Base-by-base conservation (phyloP, 2,329 filamentous ascomycete genomes). In the Parasarocladium wereldwijsianum region DNA sequence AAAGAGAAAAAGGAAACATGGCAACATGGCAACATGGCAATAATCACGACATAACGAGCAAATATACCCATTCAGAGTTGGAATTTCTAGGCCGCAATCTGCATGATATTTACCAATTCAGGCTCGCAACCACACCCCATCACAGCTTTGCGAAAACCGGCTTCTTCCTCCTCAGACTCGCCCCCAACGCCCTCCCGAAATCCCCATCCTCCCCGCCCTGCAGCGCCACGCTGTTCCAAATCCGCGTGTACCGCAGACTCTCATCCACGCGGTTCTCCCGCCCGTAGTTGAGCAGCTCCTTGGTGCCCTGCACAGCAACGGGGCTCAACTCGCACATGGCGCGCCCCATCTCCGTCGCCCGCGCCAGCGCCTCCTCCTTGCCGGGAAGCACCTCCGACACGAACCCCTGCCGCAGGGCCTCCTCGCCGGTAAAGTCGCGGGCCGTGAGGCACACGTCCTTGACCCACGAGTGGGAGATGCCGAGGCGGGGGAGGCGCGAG, bases 61-160 rank as follows among this genome's bases (percentile, higher is more conserved):
- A 21, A n/a, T 21, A 21, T 8, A 8, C 19, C 11, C 23, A 24
- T 8, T 12, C 24, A 16, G n/a, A n/a, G n/a, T n/a, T n/a, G n/a
- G n/a, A n/a, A n/a, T n/a, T n/a, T n/a, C n/a, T n/a, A n/a, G n/a
- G n/a, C n/a, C n/a, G n/a, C n/a, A n/a, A n/a, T n/a, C n/a, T n/a
- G n/a, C n/a, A n/a, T n/a, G n/a, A n/a, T n/a, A n/a, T n/a, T n/a
- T n/a, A n/a, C n/a, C n/a, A n/a, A n/a, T n/a, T n/a, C n/a, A n/a
- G n/a, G n/a, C n/a, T n/a, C n/a, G n/a, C n/a, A n/a, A n/a, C n/a
- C n/a, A n/a, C 10, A 14, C 27, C 27, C 15, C 22, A 8, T 44
- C 53, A 93, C 44, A 94, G 55, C 59, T 94, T 96, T 51, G 76
- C 76, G 58, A 93, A 96, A 12, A 62, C 80, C 9, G 84, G 78